Evolutionary conservation across 164 flowering plant genomes (phyloP).

Genomic region (Liquidambar formosana): DNA sequence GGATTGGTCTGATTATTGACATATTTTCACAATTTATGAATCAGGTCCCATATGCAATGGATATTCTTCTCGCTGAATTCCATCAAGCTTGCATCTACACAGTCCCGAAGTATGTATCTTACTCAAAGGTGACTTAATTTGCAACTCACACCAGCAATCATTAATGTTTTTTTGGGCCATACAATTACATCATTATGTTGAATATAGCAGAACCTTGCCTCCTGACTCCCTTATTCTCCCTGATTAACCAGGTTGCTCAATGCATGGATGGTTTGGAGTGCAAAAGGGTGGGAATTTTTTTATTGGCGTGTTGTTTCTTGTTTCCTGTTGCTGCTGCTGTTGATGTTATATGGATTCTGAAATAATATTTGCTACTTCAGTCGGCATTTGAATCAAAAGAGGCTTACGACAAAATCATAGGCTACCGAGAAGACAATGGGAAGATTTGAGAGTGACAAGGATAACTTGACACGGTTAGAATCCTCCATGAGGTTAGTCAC

Average conservation of each 20-base stretch:
- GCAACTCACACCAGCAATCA: not conserved
- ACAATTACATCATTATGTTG: not conserved
- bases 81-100: slow-evolving; percentile 86
- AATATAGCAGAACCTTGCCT: not conserved
- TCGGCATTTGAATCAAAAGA: slow-evolving; percentile 54
- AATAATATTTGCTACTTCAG: slow-evolving; percentile 33
- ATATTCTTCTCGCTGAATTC: slow-evolving; percentile 79
- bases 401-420: slow-evolving; percentile 64
- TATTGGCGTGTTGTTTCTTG: not conserved
- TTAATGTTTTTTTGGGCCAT: not conserved
- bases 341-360: slow-evolving; percentile 4
- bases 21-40: slow-evolving; percentile 4
- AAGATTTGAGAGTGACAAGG: slow-evolving; percentile 52
- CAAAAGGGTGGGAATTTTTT: not conserved
- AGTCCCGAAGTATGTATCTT: slow-evolving; percentile 83
- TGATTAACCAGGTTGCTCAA: too few species aligned
- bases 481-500: slow-evolving; percentile 71
- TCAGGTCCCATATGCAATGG: slow-evolving; percentile 82
- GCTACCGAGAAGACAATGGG: slow-evolving; percentile 68
- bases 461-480: slow-evolving; percentile 53
- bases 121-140: slow-evolving; percentile 49
- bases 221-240: too few species aligned
- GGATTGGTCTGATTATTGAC: not conserved
- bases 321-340: not conserved
- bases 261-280: not conserved